A percentile compares a stretch with the other conserved stretches of the same genome.
Conservation (phyloP, 2,329 filamentous ascomycete genomes). For the Aspergillus sergii region DNA sequence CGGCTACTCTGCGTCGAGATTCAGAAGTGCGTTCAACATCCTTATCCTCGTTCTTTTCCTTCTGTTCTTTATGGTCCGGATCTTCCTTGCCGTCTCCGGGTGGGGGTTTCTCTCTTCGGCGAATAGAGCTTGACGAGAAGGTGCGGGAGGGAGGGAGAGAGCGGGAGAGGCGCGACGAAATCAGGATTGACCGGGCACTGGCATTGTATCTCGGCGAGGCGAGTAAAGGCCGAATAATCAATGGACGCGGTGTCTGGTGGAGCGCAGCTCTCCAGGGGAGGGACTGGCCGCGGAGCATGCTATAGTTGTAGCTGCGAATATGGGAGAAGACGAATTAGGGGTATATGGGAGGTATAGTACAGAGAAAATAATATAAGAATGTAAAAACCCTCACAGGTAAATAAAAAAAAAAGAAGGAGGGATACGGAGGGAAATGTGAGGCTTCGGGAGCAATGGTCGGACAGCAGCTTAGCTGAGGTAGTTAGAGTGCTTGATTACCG, state of each 20-base stretch:
- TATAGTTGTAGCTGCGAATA: conserved; percentile 30
- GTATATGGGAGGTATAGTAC: conserved; percentile 13
- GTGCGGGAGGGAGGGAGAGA: conserved; percentile 35
- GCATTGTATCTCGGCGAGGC: conserved; percentile 36
- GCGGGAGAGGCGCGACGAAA: conserved; percentile 26
- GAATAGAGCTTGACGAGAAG: conserved; percentile 50
- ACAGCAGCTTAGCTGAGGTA: conserved; percentile 6
- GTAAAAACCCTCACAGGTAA: conserved; percentile 1
- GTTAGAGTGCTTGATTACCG: conserved; percentile 29
- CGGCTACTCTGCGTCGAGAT: conserved; percentile 44
- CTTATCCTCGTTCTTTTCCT: conserved; percentile 35
- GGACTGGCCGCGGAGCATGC: conserved; percentile 67
- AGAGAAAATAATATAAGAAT: conserved; percentile 10
- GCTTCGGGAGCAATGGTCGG: background rate
- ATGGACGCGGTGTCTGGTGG: conserved; percentile 50
- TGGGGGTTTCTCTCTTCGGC: conserved; percentile 60
- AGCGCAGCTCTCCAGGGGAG: conserved; percentile 67
- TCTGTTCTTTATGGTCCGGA: conserved; percentile 29
- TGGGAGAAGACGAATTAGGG: conserved; percentile 10
- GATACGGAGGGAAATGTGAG: conserved; percentile 1
- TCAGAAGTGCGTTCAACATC: conserved; percentile 50
- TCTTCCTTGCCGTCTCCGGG: conserved; percentile 43
- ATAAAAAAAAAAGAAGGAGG: background rate
- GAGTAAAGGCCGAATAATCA: conserved; percentile 37
- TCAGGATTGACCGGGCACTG: conserved; percentile 30